Base-by-base conservation (phyloP, 371 early-diverging fungal species). In the Mucor saturninus region DNA sequence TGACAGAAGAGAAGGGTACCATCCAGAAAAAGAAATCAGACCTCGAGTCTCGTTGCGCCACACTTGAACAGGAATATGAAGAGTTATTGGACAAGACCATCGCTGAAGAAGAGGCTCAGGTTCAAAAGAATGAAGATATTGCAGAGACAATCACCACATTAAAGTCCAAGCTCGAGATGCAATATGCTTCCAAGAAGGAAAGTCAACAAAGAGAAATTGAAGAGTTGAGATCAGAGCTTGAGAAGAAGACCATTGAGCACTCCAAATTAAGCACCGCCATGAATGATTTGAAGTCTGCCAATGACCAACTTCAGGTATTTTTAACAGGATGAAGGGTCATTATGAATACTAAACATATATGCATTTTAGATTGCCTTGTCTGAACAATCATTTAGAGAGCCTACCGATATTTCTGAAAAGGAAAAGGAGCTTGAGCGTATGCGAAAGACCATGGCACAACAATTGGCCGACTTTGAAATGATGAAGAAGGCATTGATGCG, bases 401-500 rank as follows among this genome's bases (percentile, higher is more conserved):
- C 59, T 39, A 48, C 59, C 6, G 65, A 66, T 30, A 30, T 77
- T 50, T 73, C 75, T 63, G 85, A 89, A 65, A 92, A 89, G 71
- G 93, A 93, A 74, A 91, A 89, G 58, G 95, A 95, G 65, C 83
- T 95, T 74, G 93, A 93, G 54, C 78, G 86, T 58, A 91, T 95
- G 84, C 86, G 92, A 64, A 91, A 93, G 78, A 85, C 86, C 4
- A 94, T 95, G 95, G 77, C 90, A 9, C 89, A 92, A 71, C 95
- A 95, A 68, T 83, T 96, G 51, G 82, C 87, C n/a, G 97, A 98
- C 59, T 97, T 95, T 79, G 97, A 97, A 67, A 87, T 91, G 57
- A 95, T 95, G 94, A 95, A 95, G 84, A 94, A 94, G 83, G 91
- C 93, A 14, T 79, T 98, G 62, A 94, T 96, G 95, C 87, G 92